phyloP scores from a whole-genome alignment of 495 filamentous ascomycete species.

The Xylaria venustula region DNA sequence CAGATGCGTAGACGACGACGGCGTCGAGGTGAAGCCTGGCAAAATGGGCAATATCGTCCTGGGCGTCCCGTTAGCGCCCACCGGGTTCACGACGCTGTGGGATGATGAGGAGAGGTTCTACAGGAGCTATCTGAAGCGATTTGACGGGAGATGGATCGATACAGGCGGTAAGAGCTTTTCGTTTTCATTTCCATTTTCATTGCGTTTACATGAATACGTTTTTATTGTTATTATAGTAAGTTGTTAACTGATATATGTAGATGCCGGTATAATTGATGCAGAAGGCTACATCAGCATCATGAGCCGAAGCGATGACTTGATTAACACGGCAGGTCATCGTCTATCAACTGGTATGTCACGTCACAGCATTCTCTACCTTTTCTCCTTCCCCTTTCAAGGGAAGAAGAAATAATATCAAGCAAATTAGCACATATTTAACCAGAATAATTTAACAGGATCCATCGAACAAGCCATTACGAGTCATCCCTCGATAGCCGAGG shows the following conservation, averaged over 20 bases:
- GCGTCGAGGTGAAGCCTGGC: slow-evolving; percentile 61
- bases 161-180: slow-evolving; percentile 56
- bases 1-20: slow-evolving; percentile 75
- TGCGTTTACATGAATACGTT: no score
- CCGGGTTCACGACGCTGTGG: slow-evolving; percentile 83
- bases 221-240: no score
- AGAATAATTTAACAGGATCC: slow-evolving; percentile 48
- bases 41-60: slow-evolving; percentile 93
- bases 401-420: no score
- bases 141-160: slow-evolving; percentile 77
- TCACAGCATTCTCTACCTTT: background rate
- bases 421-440: background rate
- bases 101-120: slow-evolving; percentile 82
- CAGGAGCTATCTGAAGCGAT: slow-evolving; percentile 74
- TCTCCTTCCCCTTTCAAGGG: no score
- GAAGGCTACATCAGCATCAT: slow-evolving; percentile 86
- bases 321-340: slow-evolving; percentile 91
- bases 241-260: slow-evolving; percentile 34
- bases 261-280: slow-evolving; percentile 80
- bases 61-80: slow-evolving; percentile 76
- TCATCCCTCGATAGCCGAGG: slow-evolving; percentile 75
- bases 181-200: no score
- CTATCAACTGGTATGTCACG: slow-evolving; percentile 74
- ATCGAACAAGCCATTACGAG: slow-evolving; percentile 89
- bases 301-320: slow-evolving; percentile 85